Base-by-base conservation (phyloP, 768 basidiomycete genomes). In the Leccinum disarticulatum region DNA sequence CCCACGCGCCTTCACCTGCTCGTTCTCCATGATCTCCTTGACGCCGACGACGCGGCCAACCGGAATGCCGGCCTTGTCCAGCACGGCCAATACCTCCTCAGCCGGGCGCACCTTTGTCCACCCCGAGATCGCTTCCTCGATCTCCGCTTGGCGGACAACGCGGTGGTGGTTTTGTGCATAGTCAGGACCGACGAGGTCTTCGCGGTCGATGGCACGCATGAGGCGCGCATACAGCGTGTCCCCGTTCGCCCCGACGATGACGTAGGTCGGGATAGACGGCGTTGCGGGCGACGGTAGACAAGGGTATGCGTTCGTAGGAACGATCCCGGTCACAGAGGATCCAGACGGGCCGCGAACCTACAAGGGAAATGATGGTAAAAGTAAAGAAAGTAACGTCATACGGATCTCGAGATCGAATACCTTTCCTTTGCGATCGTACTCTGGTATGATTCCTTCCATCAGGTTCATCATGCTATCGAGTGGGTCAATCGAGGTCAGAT, bases 371-470 rank as follows among this genome's bases (percentile, higher is more conserved):
- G 15, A 38, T 33, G 31, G 49, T n/a, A n/a, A 25, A 46, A 43
- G 52, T 48, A 57, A 6, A 8, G n/a, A n/a, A n/a, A n/a, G n/a
- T n/a, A n/a, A n/a, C n/a, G n/a, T n/a, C n/a, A n/a, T n/a, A n/a
- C n/a, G n/a, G n/a, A 25, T n/a, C 0, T 19, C 27, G 41, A 47
- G 31, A 6, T 14, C 69, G 47, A 13, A n/a, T 62, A 85, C 86
- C 74, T 85, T 87, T 58, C 82, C 82, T 69, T 86, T 88, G 55
- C 87, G 83, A 68, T 88, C 86, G 57, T 86, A 88, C 70, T 87
- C 88, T 11, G 88, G 88, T 52, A 88, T 84, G 59, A 90, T 83
- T 3, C 88, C 87, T 65, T 89, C 88, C 88, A 88, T 90, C 52
- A 88, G 72, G 66, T 88, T 90, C 4, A 89, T 72, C 87, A 89